Base-by-base conservation (phyloP, 441 rosid genomes). In the Adansonia gregorii region DNA sequence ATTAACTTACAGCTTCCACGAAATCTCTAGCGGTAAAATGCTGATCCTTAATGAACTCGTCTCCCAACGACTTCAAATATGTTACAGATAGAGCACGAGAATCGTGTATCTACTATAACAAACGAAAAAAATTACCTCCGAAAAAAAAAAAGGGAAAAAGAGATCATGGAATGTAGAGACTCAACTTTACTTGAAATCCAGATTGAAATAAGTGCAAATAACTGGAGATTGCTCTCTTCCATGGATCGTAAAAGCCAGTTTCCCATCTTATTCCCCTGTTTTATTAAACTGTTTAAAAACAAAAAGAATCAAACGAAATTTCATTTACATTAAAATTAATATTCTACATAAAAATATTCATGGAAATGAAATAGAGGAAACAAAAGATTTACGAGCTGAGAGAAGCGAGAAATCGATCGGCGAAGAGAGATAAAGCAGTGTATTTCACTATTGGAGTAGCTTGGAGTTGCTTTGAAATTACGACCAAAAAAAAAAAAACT, bases 151-250 rank as follows among this genome's bases (percentile, higher is more conserved):
- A 52, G 14, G 71, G 6, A 71, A 68, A 20, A 9, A 6, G n/a
- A 41, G 9, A 54, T 10, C 64, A n/a, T 46, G 49, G 74, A 65
- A n/a, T 20, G 35, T 73, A 43, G 55, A 60, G 52, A 11, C 56
- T 88, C 74, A 52, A 90, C 97, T 86, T 93, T 93, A 84, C 90
- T 90, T 9, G 95, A 88, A 82, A 91, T 81, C 97, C 97, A 93
- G 10, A 91, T 46, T 31, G 95, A 86, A 85, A 89, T 56, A 10
- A 93, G 92, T 6, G 84, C 88, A 86, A 91, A 93, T 7, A 93
- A 73, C 82, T 91, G 97, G 84, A 93, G 74, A 86, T 88, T 93
- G 88, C 96, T 85, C 81, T 91, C 92, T 48, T 77, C 86, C 59
- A 87, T 17, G 10, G 95, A 91, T 71, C 83, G 82, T 85, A 93